These are phyloP conservation scores for Corchorus olitorius DNA, from an alignment of 345 rosid genomes.

Conservation along the genomic window DNA sequence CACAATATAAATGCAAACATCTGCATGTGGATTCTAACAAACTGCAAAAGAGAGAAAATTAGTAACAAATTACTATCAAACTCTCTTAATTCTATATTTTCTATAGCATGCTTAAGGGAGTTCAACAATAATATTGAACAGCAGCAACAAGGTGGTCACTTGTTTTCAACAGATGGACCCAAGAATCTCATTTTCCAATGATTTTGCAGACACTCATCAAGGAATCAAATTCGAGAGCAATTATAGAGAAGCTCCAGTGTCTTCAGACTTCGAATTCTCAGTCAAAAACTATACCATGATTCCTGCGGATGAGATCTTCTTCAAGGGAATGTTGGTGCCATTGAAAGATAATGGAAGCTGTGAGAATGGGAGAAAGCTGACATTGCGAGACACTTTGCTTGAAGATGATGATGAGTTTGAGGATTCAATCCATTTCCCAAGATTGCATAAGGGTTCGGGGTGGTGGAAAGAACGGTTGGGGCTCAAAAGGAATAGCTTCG, in stretches of 20 bases:
- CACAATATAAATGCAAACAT: conserved; percentile 38
- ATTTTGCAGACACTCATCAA: conserved; percentile 57
- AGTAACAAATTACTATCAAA: conserved; percentile 14
- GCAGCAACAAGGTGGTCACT: conserved; percentile 10
- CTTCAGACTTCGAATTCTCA: conserved; percentile 78
- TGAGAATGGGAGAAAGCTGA: conserved; percentile 46
- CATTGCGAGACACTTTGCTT: conserved; percentile 63
- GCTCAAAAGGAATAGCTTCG: conserved; percentile 31
- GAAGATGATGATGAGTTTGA: conserved; percentile 39
- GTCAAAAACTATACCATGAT: conserved; percentile 53
- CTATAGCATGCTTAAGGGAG: conserved; percentile 46
- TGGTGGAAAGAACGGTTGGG: conserved; percentile 65
- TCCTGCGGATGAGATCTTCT: conserved; percentile 82
- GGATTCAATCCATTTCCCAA: conserved; percentile 11
- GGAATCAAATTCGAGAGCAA: conserved; percentile 36
- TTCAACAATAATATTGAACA: conserved; percentile 42
- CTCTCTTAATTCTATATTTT: neutral
- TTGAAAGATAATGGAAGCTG: conserved; percentile 34
- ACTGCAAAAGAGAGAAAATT: conserved; percentile 9
- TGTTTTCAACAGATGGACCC: conserved; percentile 53
- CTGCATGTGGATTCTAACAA: conserved; percentile 36
- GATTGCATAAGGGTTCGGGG: conserved; percentile 40
- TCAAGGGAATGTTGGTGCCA: conserved; percentile 73
- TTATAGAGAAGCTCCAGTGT: conserved; percentile 83
- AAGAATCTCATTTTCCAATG: conserved; percentile 93